A percentile compares a stretch with the other conserved stretches of the same genome.
Evolutionary conservation across 2,329 filamentous ascomycete species (phyloP).

Genomic region (Apiospora koreana): DNA sequence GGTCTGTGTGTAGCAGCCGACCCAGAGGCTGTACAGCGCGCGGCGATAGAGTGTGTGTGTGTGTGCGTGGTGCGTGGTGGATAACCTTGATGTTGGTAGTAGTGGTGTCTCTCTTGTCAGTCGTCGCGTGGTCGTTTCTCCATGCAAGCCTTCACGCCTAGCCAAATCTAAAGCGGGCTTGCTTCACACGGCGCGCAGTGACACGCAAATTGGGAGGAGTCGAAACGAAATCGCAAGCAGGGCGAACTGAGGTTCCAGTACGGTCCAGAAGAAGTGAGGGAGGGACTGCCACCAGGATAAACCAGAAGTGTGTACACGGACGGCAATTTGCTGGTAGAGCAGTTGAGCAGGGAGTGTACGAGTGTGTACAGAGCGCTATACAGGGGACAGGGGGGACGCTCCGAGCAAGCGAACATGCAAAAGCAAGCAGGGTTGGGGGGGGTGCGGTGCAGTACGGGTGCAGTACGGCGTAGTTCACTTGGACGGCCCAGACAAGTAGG

Average conservation of each 20-base stretch:
- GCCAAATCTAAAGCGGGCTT: constrained; percentile 2
- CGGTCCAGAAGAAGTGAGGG: constrained; percentile 4
- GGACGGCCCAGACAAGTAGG: background rate
- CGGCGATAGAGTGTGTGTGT: background rate
- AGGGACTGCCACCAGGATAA: constrained; percentile 3
- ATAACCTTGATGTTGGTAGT: background rate
- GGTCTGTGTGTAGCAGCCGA: constrained; percentile 2
- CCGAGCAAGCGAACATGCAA: constrained; percentile 1
- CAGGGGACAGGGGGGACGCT: background rate
- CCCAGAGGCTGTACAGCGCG: constrained; percentile 7
- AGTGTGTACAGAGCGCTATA: background rate
- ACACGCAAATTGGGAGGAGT: background rate
- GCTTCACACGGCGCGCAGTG: constrained; percentile 1
- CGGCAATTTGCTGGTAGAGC: constrained; percentile 4
- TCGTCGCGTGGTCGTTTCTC: constrained; percentile 8
- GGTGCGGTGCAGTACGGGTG: background rate
- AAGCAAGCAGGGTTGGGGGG: constrained; percentile 1
- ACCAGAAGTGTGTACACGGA: background rate
- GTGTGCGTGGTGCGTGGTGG: too few relatives aligned
- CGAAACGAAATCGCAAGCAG: background rate
- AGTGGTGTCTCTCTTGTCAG: constrained; percentile 6
- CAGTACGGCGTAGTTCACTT: background rate
- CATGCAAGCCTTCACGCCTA: constrained; percentile 3
- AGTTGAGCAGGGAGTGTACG: constrained; percentile 1
- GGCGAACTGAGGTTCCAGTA: background rate